These are phyloP conservation scores for Candida peoriensis DNA, from an alignment of 805 yeast genomes.

Conservation along the genomic window DNA sequence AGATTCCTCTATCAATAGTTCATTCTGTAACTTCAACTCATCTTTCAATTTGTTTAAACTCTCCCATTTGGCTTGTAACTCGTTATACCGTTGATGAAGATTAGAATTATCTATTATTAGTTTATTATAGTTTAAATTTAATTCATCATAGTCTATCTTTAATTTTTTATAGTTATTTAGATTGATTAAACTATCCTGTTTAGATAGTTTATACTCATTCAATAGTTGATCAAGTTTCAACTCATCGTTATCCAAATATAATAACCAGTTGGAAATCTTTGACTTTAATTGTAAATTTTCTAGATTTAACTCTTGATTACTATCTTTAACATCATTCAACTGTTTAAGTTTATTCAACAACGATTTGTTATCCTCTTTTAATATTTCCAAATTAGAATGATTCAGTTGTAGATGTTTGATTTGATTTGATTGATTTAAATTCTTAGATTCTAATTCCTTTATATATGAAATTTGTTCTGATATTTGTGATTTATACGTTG, in stretches of 20 bases:
- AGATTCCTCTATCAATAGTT: conserved; percentile 53
- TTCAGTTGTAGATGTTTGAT: conserved; percentile 44
- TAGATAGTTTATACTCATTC: conserved; percentile 34
- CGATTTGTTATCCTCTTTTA: conserved; percentile 49
- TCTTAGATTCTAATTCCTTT: conserved; percentile 45
- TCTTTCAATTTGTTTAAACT: conserved; percentile 28
- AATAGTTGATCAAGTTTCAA: conserved; percentile 32
- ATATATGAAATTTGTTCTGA: conserved; percentile 40
- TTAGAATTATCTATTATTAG: conserved; percentile 35
- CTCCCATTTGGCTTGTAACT: conserved; percentile 22
- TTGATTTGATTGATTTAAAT: conserved; percentile 47
- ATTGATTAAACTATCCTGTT: conserved; percentile 34
- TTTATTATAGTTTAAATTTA: conserved; percentile 27
- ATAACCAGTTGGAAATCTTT: conserved; percentile 42
- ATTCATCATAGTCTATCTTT: conserved; percentile 22
- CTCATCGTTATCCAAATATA: conserved; percentile 32
- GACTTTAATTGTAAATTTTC: conserved; percentile 44
- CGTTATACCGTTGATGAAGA: conserved; percentile 22
- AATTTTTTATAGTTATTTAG: conserved; percentile 26
- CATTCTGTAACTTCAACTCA: conserved; percentile 47
- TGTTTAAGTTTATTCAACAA: conserved; percentile 34
- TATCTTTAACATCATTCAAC: conserved; percentile 39
- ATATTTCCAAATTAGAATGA: conserved; percentile 41
- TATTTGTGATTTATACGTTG: conserved; percentile 27
- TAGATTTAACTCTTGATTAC: conserved; percentile 42